Percentiles rank a stretch among this genome's conserved stretches.
phyloP scores from a whole-genome alignment of 2,329 filamentous ascomycete genomes.

The Aspergillus fumigatiaffinis region DNA sequence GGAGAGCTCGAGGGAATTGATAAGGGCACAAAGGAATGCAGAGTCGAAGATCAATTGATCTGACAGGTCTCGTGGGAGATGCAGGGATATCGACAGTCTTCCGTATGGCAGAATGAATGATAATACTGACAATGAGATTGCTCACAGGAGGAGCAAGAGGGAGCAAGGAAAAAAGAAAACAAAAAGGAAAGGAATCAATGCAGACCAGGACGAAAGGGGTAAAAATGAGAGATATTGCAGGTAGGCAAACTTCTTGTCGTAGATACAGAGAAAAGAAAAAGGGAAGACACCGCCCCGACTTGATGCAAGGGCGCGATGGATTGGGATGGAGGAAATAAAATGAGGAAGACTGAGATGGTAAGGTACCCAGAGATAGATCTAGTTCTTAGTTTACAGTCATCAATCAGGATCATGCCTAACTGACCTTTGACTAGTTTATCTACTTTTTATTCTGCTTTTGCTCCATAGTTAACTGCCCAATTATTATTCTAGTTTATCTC shows the following conservation, averaged over 20 bases:
- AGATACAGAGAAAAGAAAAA: neutral
- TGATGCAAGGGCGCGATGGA: neutral
- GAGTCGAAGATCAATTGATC: neutral
- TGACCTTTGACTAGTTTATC: too few species aligned
- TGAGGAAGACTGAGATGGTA: neutral
- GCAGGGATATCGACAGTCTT: constrained; percentile 25
- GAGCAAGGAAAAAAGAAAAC: neutral
- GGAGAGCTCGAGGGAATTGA: neutral
- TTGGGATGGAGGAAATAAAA: neutral
- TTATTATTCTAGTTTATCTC: neutral
- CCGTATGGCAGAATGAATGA: neutral
- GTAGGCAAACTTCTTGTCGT: neutral
- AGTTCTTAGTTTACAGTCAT: neutral
- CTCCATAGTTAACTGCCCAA: neutral
- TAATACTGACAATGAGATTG: neutral
- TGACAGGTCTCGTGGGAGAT: constrained; percentile 23
- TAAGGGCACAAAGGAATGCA: neutral
- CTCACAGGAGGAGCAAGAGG: neutral
- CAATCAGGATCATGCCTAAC: too few species aligned
- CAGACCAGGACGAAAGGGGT: constrained; percentile 5
- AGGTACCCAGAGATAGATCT: too few species aligned
- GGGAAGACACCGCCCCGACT: neutral
- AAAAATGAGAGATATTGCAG: neutral
- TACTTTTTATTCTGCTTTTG: too few species aligned
- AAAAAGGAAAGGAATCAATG: constrained; percentile 4